Base-by-base conservation (phyloP, 1,139 yeast species). In the Pichia sp. region DNA sequence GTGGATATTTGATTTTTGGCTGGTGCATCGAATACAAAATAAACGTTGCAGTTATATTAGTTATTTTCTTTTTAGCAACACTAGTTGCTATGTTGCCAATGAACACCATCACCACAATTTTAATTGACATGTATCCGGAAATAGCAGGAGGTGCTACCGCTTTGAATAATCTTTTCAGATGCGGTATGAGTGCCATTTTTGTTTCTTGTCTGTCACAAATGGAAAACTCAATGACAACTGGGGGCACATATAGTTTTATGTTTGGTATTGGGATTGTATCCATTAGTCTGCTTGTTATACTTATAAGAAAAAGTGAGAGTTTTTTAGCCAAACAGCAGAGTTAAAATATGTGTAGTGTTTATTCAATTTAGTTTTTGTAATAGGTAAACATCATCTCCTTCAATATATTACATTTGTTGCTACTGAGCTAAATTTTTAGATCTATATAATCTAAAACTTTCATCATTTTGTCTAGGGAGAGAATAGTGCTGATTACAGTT, bases 201-300 rank as follows among this genome's bases (percentile, higher is more conserved):
- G 68, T 81, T 48, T 86, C 85, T 1, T 79, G 75, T 26, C 69
- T 81, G 31, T 72, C 79, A 27, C 67, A 64, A 44, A 81, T 83
- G 86, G 71, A 72, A 40, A 47, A 47, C 1, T 44, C 66, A 0
- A 64, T 83, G 70, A 71, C 74, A 0, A 58, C 77, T 4, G 90
- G 90, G 3, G 85, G 87, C 2, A 75, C 83, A 0, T 80, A 78
- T 55, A 73, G 84, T 0, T 65, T 82, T 29, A 63, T 80, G 67
- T 69, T 73, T 4, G 77, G 69, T 0, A 42, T 77, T 9, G 48
- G 40, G 52, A 58, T 54, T 8, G 34, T 49, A 5, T 57, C 52
- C 1, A 48, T 49, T 5, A 34, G 42, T 3, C 27, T 54, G 39
- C 44, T 58, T 10, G 46, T 51, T 32, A 39, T 47, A 16, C 33